These are phyloP conservation scores for Backusella tarrabulga DNA, from an alignment of 192 early-diverging fungal species.

Conservation along the genomic window DNA sequence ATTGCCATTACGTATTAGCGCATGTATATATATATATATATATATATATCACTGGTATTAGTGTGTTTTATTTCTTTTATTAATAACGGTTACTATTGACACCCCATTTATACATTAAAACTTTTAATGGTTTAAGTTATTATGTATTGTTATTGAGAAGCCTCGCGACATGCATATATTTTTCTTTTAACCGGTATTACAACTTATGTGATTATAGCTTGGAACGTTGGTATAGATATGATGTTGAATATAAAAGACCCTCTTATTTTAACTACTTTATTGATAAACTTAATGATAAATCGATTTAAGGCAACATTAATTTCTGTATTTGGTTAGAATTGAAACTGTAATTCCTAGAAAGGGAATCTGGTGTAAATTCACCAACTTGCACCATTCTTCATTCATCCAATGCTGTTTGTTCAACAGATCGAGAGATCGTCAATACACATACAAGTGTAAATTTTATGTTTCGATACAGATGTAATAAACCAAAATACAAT, in stretches of 20 bases:
- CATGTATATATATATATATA: not conserved
- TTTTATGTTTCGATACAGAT: too few relatives aligned
- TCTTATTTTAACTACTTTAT: not conserved
- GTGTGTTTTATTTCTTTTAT: not conserved
- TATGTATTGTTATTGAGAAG: too few relatives aligned
- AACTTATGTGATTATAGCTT: not conserved
- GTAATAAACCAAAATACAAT: too few relatives aligned
- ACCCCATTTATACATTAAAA: not conserved
- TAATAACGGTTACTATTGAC: not conserved
- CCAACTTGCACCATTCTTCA: not conserved
- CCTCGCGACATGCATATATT: too few relatives aligned
- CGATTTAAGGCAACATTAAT: not conserved
- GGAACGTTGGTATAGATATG: not conserved
- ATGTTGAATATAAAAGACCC: not conserved
- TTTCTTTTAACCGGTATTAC: not conserved
- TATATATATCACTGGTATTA: not conserved
- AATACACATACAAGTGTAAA: not conserved
- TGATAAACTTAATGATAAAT: not conserved
- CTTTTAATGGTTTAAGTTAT: too few relatives aligned
- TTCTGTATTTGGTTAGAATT: not conserved
- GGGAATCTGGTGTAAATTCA: not conserved
- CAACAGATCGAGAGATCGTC: not conserved
- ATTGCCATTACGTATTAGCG: not conserved
- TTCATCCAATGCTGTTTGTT: not conserved
- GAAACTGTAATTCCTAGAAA: not conserved